phyloP scores from a whole-genome alignment of 2,329 filamentous ascomycete genomes.

The Trichoderma brevicompactum region DNA sequence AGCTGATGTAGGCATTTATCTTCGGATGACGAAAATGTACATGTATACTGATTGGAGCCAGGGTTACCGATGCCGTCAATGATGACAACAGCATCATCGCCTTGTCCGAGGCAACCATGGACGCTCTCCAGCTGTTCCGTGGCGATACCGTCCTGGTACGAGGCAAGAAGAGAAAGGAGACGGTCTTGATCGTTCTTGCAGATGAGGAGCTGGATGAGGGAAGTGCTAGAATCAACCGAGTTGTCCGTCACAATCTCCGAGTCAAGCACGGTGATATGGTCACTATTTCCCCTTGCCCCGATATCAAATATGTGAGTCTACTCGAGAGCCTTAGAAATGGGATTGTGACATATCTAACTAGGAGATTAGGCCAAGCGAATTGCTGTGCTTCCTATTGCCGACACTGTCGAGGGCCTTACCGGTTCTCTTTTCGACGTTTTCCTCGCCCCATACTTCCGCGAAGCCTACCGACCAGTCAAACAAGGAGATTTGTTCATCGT shows the following conservation, averaged over 20 bases:
- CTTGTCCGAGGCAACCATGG: conserved; percentile 98
- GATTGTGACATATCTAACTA: background rate
- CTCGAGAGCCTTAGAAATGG: background rate
- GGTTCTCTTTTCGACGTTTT: conserved; percentile 98
- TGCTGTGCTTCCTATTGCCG: conserved; percentile 95
- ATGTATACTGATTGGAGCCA: conserved; percentile 47
- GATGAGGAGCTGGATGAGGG: conserved; percentile 98
- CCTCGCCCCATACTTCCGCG: conserved; percentile 98
- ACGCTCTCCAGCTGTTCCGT: conserved; percentile 95
- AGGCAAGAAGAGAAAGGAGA: conserved; percentile 99
- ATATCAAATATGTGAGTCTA: conserved; percentile 98
- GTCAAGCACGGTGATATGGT: conserved; percentile 99
- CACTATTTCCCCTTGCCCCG: conserved; percentile 94
- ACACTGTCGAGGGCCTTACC: conserved; percentile 96
- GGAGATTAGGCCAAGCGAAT: conserved; percentile 87
- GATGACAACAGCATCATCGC: conserved; percentile 99
- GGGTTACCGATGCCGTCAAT: conserved; percentile 96
- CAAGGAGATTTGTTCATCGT: conserved; percentile 98
- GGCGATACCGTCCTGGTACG: conserved; percentile 97
- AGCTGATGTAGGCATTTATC: conserved; percentile 75
- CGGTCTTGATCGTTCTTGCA: conserved; percentile 93
- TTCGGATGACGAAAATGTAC: background rate
- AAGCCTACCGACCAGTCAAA: conserved; percentile 95
- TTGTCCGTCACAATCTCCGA: conserved; percentile 95
- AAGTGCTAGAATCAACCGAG: conserved; percentile 95